Evolutionary conservation across 2,329 filamentous ascomycete species (phyloP).

Genomic region (Fusarium torulosum): DNA sequence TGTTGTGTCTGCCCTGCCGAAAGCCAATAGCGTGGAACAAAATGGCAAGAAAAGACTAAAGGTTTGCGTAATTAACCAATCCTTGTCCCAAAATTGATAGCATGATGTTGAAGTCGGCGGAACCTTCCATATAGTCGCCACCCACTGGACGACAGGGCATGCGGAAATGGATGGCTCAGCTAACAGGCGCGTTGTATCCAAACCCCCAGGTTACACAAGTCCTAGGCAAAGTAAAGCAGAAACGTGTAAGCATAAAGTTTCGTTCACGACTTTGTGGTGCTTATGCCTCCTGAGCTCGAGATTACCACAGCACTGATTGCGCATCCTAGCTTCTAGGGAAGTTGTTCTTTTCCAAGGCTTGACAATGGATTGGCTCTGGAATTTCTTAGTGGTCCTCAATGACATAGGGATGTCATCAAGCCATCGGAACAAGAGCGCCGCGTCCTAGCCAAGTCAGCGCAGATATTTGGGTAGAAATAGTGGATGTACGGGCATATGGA

Average conservation of each 20-base stretch:
- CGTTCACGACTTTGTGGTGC: constrained; percentile 1
- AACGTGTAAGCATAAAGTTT: neutral
- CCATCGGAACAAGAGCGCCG: constrained; percentile 5
- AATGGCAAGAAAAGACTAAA: constrained; percentile 1
- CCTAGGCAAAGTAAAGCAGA: neutral
- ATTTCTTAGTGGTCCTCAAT: constrained; percentile 22
- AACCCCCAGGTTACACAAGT: neutral
- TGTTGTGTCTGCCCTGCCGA: constrained; percentile 4
- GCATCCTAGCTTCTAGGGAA: neutral
- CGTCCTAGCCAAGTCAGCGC: constrained; percentile 20
- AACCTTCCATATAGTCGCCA: neutral
- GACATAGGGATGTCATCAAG: constrained; percentile 34
- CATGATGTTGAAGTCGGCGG: constrained; percentile 15
- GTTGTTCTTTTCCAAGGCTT: constrained; percentile 13
- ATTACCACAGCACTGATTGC: constrained; percentile 2
- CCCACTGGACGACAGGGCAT: neutral
- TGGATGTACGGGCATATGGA: constrained; percentile 5
- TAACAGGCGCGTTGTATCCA: neutral
- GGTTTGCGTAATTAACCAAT: constrained; percentile 6
- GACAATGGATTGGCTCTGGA: constrained; percentile 7
- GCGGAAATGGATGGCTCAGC: neutral
- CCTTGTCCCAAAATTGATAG: constrained; percentile 12
- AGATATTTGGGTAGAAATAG: neutral
- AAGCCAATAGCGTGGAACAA: constrained; percentile 7
- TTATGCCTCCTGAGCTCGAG: constrained; percentile 1